Conservation (phyloP, 371 early-diverging fungal genomes). For the Mucor circinelloides region DNA sequence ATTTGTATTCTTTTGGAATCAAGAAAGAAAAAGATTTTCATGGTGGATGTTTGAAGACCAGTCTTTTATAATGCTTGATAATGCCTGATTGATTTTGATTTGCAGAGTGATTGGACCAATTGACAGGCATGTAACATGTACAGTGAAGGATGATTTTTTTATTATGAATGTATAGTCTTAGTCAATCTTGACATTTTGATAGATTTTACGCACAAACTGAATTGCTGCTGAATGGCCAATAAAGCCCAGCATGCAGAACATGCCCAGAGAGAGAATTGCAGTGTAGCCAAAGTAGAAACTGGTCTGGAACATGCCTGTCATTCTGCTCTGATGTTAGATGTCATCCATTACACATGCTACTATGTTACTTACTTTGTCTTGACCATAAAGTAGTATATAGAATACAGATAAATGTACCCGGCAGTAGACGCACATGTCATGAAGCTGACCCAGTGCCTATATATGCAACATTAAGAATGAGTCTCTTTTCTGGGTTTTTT, state of each 20-base stretch:
- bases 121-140: background rate
- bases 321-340: constrained; percentile 42
- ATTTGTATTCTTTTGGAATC: background rate
- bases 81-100: background rate
- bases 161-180: constrained; percentile 20
- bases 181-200: constrained; percentile 76
- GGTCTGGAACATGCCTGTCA: constrained; percentile 83
- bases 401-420: constrained; percentile 78
- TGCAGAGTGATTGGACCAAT: background rate
- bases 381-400: constrained; percentile 76
- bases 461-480: too few species aligned
- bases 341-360: background rate
- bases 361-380: constrained; percentile 67
- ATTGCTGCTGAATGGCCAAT: constrained; percentile 68
- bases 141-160: background rate
- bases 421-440: constrained; percentile 79
- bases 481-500: background rate
- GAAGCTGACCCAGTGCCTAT: constrained; percentile 84
- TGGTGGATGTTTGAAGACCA: background rate
- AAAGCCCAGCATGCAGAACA: constrained; percentile 72
- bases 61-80: background rate
- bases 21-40: background rate
- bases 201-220: constrained; percentile 72
- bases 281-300: constrained; percentile 86
- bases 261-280: constrained; percentile 63